phyloP scores from a whole-genome alignment of 2,329 filamentous ascomycete genomes.

The Talaromyces sp. region DNA sequence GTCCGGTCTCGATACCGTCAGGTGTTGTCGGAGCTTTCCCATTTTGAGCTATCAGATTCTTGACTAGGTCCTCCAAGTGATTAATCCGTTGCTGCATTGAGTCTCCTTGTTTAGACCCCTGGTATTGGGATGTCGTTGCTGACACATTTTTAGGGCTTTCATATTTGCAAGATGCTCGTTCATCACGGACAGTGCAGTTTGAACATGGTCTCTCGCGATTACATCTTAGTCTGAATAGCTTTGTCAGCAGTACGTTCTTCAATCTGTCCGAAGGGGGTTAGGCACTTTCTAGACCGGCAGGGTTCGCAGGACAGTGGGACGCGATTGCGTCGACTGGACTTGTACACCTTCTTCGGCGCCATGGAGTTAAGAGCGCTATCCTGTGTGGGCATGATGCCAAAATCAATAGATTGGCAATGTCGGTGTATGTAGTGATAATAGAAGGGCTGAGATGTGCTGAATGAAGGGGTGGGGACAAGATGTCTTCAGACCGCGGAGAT shows the following conservation, averaged over 20 bases:
- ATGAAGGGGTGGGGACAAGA: not conserved
- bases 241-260: conserved; percentile 22
- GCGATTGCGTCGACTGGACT: conserved; percentile 40
- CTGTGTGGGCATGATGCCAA: not conserved
- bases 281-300: conserved; percentile 86
- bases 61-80: conserved; percentile 83
- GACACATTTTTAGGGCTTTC: conserved; percentile 60
- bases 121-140: conserved; percentile 49
- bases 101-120: conserved; percentile 48
- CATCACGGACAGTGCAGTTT: conserved; percentile 91
- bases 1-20: not conserved
- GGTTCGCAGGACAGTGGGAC: conserved; percentile 89
- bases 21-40: not conserved
- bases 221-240: conserved; percentile 69
- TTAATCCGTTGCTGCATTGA: conserved; percentile 99
- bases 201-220: conserved; percentile 88
- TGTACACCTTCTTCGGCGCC: not conserved
- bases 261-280: conserved; percentile 16
- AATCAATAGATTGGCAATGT: not conserved
- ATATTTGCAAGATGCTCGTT: conserved; percentile 65
- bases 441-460: not conserved
- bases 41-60: conserved; percentile 69
- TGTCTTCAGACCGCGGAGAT: not conserved
- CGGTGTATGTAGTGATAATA: not conserved
- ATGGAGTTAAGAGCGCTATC: not conserved